phyloP scores from a whole-genome alignment of 2,329 filamentous ascomycete species.

The Fusarium liriodendri region DNA sequence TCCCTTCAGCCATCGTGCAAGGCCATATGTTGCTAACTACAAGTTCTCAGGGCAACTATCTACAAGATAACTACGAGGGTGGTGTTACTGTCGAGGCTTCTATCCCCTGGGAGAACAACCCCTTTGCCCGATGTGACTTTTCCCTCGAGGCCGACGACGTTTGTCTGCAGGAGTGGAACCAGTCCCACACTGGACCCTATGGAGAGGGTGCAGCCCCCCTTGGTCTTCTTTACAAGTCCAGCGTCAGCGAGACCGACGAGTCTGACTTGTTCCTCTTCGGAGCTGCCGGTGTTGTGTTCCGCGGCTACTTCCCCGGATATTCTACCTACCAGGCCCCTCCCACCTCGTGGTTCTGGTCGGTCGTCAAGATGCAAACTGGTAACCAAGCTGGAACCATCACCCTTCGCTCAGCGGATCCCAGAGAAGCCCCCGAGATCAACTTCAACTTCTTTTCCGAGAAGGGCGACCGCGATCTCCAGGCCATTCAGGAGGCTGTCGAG shows the following conservation, averaged over 20 bases:
- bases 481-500: constrained; percentile 31
- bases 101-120: constrained; percentile 28
- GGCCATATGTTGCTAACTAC: background rate
- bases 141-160: constrained; percentile 42
- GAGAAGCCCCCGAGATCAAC: constrained; percentile 70
- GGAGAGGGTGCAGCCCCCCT: constrained; percentile 39
- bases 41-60: constrained; percentile 20
- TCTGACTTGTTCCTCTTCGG: constrained; percentile 47
- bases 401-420: constrained; percentile 69
- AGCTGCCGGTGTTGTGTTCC: constrained; percentile 41
- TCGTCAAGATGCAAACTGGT: constrained; percentile 70
- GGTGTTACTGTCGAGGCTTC: constrained; percentile 34
- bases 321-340: constrained; percentile 47
- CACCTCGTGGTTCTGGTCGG: constrained; percentile 27
- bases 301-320: constrained; percentile 46
- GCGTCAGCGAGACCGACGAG: constrained; percentile 40
- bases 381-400: constrained; percentile 71
- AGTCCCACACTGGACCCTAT: constrained; percentile 33
- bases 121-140: constrained; percentile 15
- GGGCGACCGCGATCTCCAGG: constrained; percentile 15
- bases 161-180: constrained; percentile 49
- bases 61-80: constrained; percentile 46
- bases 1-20: too few relatives aligned
- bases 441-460: constrained; percentile 67
- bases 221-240: constrained; percentile 43